Percentiles rank a stretch among this genome's conserved stretches.
Evolutionary conservation across 2,329 filamentous ascomycete genomes (phyloP).

Genomic region (Botryotinia calthae): DNA sequence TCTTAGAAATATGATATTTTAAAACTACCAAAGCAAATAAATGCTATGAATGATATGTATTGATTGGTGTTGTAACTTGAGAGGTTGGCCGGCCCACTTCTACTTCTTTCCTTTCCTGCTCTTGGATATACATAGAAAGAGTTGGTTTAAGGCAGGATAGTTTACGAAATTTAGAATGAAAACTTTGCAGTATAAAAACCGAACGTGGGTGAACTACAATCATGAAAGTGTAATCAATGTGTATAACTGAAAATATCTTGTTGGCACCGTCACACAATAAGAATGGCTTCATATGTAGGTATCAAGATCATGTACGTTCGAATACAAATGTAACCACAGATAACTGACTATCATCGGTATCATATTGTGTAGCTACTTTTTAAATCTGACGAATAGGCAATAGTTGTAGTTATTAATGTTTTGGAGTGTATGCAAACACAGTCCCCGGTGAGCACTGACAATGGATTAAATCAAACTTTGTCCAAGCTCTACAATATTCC

Average conservation of each 20-base stretch:
- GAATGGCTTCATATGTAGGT: not conserved
- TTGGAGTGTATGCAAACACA: not conserved
- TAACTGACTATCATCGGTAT: not conserved
- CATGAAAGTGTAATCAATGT: not conserved
- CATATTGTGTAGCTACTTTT: not conserved
- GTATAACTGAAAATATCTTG: not conserved
- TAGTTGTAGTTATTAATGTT: not conserved
- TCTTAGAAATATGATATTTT: not conserved
- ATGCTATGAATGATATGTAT: not conserved
- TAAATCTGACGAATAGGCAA: not conserved
- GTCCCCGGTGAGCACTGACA: not conserved
- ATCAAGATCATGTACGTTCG: not conserved
- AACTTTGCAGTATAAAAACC: not conserved
- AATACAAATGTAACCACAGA: not conserved
- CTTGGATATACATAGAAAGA: not conserved
- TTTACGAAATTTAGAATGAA: not conserved
- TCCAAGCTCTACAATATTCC: not conserved
- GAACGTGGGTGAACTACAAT: not conserved
- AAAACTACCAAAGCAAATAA: not conserved
- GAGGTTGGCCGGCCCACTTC: no score
- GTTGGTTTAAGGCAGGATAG: not conserved
- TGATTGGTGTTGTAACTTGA: not conserved
- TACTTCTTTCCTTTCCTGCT: not conserved
- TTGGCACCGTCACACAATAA: not conserved
- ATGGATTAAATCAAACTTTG: not conserved